phyloP scores from a whole-genome alignment of 78 protist species.

The Planoprotostelium fungivorum region DNA sequence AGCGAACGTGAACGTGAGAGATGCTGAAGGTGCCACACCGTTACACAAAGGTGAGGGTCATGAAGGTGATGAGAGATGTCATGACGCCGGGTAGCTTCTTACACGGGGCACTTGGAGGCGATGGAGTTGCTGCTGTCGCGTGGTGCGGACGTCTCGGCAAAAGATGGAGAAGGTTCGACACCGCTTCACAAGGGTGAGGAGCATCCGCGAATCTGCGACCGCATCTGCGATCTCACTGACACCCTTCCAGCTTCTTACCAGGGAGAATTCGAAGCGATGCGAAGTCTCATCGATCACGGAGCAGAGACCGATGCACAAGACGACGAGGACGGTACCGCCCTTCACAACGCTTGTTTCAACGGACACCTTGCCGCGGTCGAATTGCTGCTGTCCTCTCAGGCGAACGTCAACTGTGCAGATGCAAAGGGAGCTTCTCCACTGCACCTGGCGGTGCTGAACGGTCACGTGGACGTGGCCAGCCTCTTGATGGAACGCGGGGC shows the following conservation, averaged over 20 bases:
- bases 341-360: constrained; percentile 56
- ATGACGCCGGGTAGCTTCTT: constrained; percentile 15
- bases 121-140: constrained; percentile 21
- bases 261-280: constrained; percentile 12
- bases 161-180: constrained; percentile 59
- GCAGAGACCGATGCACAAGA: constrained; percentile 46
- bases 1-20: constrained; percentile 23
- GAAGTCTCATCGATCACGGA: constrained; percentile 25
- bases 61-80: constrained; percentile 7
- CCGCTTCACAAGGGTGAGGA: constrained; percentile 56
- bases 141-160: constrained; percentile 27
- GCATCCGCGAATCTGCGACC: constrained; percentile 29
- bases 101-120: constrained; percentile 32
- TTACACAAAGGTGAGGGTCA: constrained; percentile 45
- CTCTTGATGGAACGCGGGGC: constrained; percentile 50
- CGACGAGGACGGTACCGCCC: constrained; percentile 48
- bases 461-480: constrained; percentile 40
- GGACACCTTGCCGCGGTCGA: constrained; percentile 33
- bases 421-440: constrained; percentile 53
- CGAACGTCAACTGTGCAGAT: constrained; percentile 38
- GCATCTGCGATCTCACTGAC: neutral
- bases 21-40: constrained; percentile 66
- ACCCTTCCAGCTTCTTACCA: constrained; percentile 28
- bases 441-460: constrained; percentile 68
- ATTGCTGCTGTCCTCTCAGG: constrained; percentile 31